Conservation (phyloP, 2,329 filamentous ascomycete genomes). For the Davidsoniella neocaledoniae region DNA sequence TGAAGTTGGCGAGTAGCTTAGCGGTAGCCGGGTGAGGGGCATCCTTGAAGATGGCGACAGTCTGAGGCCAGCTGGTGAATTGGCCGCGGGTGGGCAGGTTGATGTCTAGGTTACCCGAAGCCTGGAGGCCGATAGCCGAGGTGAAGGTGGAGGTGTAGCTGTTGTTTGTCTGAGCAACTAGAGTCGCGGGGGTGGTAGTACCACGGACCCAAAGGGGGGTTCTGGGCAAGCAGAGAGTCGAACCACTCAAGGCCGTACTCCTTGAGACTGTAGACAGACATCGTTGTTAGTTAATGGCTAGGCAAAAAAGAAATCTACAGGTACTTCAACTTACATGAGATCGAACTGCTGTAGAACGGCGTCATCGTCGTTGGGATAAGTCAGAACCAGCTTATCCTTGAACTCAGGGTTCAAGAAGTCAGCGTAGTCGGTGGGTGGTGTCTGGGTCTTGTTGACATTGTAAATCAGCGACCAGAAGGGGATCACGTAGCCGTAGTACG, state of each 20-base stretch:
- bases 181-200: constrained; percentile 24
- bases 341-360: constrained; percentile 35
- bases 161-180: constrained; percentile 19
- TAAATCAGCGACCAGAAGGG: constrained; percentile 23
- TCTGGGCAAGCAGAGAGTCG: constrained; percentile 28
- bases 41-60: constrained; percentile 29
- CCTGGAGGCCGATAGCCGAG: constrained; percentile 4
- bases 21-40: constrained; percentile 33
- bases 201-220: constrained; percentile 36
- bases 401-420: constrained; percentile 31
- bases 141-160: constrained; percentile 12
- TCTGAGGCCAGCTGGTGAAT: constrained; percentile 33
- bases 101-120: constrained; percentile 15
- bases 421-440: constrained; percentile 22
- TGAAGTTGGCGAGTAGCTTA: constrained; percentile 31
- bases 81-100: constrained; percentile 21
- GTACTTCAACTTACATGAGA: constrained; percentile 23
- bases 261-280: not conserved
- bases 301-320: not conserved
- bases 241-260: constrained; percentile 30
- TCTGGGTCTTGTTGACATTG: constrained; percentile 21
- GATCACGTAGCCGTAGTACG: constrained; percentile 26
- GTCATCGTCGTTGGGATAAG: constrained; percentile 42
- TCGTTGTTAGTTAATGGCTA: constrained; percentile 17
- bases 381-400: constrained; percentile 36